A percentile compares a stretch with the other conserved stretches of the same genome.
Evolutionary conservation across 345 rosid genomes (phyloP).

Genomic region (Diplotaxis tenuifolia): DNA sequence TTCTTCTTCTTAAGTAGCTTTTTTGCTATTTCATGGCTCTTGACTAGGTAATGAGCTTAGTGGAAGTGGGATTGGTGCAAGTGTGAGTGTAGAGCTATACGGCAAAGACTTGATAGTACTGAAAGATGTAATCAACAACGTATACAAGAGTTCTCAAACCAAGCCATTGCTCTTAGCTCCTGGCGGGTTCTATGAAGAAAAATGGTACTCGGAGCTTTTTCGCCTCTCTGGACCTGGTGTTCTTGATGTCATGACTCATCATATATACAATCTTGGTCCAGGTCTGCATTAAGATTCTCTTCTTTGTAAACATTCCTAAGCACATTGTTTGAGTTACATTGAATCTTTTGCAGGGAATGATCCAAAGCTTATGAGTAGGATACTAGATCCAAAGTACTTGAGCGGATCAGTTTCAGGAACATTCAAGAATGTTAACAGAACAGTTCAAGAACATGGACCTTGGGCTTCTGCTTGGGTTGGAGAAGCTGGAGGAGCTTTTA

Average conservation of each 20-base stretch:
- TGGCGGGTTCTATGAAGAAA: slow-evolving; percentile 78
- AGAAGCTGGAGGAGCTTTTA: slow-evolving; percentile 96
- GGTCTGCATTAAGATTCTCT: slow-evolving; percentile 41
- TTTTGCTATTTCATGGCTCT: not conserved
- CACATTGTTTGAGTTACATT: not conserved
- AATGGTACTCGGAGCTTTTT: slow-evolving; percentile 77
- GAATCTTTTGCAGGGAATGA: slow-evolving; percentile 61
- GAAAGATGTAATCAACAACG: slow-evolving; percentile 49
- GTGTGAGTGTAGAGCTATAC: slow-evolving; percentile 67
- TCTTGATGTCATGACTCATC: slow-evolving; percentile 71
- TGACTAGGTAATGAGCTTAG: slow-evolving; percentile 79
- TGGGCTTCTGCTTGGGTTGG: slow-evolving; percentile 99
- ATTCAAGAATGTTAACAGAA: slow-evolving; percentile 52
- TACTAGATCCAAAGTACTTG: slow-evolving; percentile 68
- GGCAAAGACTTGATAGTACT: slow-evolving; percentile 73
- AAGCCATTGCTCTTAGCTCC: slow-evolving; percentile 85
- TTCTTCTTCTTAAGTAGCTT: no score
- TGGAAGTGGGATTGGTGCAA: slow-evolving; percentile 82
- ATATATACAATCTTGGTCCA: slow-evolving; percentile 91
- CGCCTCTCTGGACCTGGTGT: slow-evolving; percentile 66
- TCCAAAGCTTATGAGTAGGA: slow-evolving; percentile 66
- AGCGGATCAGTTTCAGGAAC: slow-evolving; percentile 49
- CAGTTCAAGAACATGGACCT: slow-evolving; percentile 60
- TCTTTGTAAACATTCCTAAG: not conserved
- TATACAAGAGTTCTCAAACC: slow-evolving; percentile 46